A percentile compares a stretch with the other conserved stretches of the same genome.
phyloP scores from a whole-genome alignment of 139 green algal genomes.

The Coccomyxa sp. region DNA sequence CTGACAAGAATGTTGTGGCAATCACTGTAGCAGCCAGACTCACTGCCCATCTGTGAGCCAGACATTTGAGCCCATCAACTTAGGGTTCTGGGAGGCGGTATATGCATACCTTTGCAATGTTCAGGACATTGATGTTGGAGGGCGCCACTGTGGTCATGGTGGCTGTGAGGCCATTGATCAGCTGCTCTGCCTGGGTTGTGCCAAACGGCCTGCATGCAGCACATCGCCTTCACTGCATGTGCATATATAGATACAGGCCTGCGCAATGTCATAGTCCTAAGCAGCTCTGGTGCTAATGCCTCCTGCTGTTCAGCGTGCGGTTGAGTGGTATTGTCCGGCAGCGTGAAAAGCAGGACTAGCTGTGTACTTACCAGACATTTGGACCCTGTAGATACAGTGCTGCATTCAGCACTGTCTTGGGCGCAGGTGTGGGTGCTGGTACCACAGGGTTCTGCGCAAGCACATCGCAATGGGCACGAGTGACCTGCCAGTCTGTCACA shows the following conservation, averaged over 20 bases:
- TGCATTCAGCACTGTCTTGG: not conserved
- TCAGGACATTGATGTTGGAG: conserved; percentile 14
- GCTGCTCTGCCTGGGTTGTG: not conserved
- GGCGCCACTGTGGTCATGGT: conserved; percentile 3
- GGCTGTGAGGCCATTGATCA: not conserved
- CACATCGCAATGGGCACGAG: no score
- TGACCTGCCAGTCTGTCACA: no score
- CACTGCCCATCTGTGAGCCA: not conserved
- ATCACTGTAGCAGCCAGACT: not conserved
- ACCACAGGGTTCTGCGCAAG: not conserved
- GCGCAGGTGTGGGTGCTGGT: not conserved
- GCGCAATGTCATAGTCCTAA: no score
- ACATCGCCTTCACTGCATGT: not conserved
- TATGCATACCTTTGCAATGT: not conserved
- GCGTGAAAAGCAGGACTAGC: not conserved
- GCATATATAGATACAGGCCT: not conserved
- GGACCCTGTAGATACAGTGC: not conserved
- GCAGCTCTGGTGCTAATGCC: no score
- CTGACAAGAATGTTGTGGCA: no score
- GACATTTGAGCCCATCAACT: not conserved
- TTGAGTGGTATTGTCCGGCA: no score
- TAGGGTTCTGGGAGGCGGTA: not conserved
- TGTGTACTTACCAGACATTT: not conserved
- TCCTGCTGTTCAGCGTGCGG: no score
- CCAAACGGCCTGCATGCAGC: conserved; percentile 8